Percentiles rank a stretch among this genome's conserved stretches.
phyloP scores from a whole-genome alignment of 2,329 filamentous ascomycete species.

The Zasmidium angulare region DNA sequence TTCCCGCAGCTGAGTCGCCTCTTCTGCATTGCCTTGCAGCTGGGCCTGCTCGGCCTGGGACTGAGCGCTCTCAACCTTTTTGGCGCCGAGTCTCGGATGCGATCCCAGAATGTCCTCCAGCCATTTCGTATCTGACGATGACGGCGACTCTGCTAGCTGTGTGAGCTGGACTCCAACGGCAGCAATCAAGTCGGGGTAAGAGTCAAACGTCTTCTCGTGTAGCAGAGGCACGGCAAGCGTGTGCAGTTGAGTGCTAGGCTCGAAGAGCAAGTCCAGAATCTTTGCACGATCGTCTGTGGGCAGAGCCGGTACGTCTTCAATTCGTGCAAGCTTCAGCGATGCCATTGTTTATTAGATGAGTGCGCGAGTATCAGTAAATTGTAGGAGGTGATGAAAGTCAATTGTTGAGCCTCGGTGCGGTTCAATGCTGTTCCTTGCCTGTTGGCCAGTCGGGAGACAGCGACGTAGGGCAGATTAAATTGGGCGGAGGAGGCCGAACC shows the following conservation, averaged over 20 bases:
- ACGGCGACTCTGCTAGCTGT: slow-evolving; percentile 55
- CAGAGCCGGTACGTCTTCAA: slow-evolving; percentile 57
- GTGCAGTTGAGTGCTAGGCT: slow-evolving; percentile 75
- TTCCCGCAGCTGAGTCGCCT: slow-evolving; percentile 56
- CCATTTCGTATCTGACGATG: slow-evolving; percentile 52
- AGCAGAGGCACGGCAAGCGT: slow-evolving; percentile 68
- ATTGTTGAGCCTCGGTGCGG: not conserved
- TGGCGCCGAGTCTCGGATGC: slow-evolving; percentile 80
- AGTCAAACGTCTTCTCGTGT: slow-evolving; percentile 58
- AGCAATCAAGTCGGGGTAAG: slow-evolving; percentile 69
- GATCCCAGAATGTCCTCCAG: slow-evolving; percentile 74
- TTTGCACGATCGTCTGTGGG: slow-evolving; percentile 55
- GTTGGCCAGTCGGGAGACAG: not conserved
- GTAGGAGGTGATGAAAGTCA: not conserved
- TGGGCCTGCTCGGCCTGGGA: slow-evolving; percentile 81
- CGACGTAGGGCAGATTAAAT: no score
- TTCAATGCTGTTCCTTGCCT: not conserved
- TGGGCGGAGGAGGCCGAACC: no score
- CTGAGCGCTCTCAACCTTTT: slow-evolving; percentile 77
- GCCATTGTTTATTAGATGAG: slow-evolving; percentile 10
- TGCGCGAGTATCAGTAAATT: not conserved
- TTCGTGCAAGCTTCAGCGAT: slow-evolving; percentile 54
- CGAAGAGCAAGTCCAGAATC: slow-evolving; percentile 78
- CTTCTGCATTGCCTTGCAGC: slow-evolving; percentile 57
- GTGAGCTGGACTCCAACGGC: slow-evolving; percentile 64